phyloP scores from a whole-genome alignment of 345 rosid genomes.

The Citrus inodora region DNA sequence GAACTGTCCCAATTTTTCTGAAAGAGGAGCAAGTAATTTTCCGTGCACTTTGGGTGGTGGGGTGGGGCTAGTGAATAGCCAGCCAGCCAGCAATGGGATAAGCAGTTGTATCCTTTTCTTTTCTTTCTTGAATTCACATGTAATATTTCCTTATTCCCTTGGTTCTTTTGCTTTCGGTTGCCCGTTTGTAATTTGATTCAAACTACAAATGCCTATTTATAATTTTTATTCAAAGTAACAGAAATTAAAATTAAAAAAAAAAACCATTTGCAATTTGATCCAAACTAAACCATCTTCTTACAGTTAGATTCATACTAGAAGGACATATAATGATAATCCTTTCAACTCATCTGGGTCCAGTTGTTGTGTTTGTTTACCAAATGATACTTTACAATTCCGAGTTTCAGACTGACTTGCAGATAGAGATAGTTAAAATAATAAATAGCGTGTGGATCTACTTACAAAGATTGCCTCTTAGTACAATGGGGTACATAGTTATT shows the following conservation, averaged over 20 bases:
- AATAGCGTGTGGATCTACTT: too few relatives aligned
- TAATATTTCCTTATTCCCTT: background rate
- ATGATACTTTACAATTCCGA: background rate
- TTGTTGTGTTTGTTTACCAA: constrained; percentile 1
- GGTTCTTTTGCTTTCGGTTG: background rate
- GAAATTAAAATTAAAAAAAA: background rate
- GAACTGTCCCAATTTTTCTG: background rate
- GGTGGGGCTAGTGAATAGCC: background rate
- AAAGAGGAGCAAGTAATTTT: background rate
- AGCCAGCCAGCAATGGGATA: background rate
- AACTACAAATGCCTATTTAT: background rate
- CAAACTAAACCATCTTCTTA: background rate
- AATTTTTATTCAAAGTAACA: background rate
- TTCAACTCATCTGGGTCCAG: background rate
- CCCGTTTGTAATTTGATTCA: background rate
- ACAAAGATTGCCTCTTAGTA: too few relatives aligned
- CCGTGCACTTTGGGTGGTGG: background rate
- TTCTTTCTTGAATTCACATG: background rate
- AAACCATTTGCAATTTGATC: background rate
- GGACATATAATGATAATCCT: background rate
- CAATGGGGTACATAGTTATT: too few relatives aligned
- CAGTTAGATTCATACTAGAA: background rate
- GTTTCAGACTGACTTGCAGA: background rate
- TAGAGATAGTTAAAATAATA: too few relatives aligned
- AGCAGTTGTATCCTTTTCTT: background rate